Evolutionary conservation across 176 grass and related monocot genomes (phyloP), one percentile per base, ranked within the genome.

Genomic region (Tillandsia leiboldiana): DNA sequence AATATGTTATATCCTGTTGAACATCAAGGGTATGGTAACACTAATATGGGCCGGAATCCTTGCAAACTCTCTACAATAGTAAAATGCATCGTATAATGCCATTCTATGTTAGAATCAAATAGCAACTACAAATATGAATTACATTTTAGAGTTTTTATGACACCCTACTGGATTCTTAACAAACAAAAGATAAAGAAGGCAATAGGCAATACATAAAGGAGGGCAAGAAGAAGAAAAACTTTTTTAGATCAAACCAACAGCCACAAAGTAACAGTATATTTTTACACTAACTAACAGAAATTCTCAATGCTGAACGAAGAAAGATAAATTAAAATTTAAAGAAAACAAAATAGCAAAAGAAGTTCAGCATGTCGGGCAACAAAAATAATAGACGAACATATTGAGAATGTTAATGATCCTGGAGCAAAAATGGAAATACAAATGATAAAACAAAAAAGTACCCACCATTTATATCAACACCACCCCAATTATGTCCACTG

Each of bases 401-500:
- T 42, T 23, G 7, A 61, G 17, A 17, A 57, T 57, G 13, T 3
- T 57, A 17, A 57, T 57, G 53, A 57, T 57, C n/a, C 53, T 61
- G 56, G 15, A 61, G 17, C 56, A 22, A 9, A 22, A 61, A 61
- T 9, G 17, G 22, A n/a, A 61, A 1, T 47, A 27, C 33, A 3
- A 18, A 17, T 29, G 51, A 48, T 13, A 26, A 47, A 28, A 29
- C 6, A 22, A 26, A 26, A 51, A 18, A 23, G 10, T n/a, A 77
- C 81, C 66, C 52, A 96, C 93, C 93, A 74, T 83, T 84, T 77
- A 97, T 92, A 70, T 87, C 79, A 77, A 97, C 70, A 27, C 75
- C 82, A 2, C 93, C 93, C 84, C 89, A 92, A 47, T 97, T 92
- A 79, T 92, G 93, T 3, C 89, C 93, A 33, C 53, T 87, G 28